Evolutionary conservation across 495 filamentous ascomycete genomes (phyloP).

Genomic region (Podospora fimiseda): DNA sequence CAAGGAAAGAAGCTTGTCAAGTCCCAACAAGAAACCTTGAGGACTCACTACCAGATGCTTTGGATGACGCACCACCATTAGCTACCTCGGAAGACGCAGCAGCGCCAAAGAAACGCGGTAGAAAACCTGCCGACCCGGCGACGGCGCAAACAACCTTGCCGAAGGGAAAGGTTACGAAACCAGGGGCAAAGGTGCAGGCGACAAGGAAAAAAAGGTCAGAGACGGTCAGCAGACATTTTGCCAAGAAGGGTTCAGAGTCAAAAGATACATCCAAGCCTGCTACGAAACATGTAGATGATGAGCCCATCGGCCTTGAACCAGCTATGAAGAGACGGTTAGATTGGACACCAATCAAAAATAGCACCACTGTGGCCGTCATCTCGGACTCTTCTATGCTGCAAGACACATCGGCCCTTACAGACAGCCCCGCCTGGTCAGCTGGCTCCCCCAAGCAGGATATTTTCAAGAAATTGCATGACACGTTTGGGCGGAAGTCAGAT

Average conservation of each 20-base stretch:
- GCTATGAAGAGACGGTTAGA: slow-evolving; percentile 45
- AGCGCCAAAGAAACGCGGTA: slow-evolving; percentile 5
- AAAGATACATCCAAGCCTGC: slow-evolving; percentile 2
- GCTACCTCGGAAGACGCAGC: background rate
- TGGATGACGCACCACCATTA: background rate
- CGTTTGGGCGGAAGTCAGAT: slow-evolving; percentile 24
- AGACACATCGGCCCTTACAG: slow-evolving; percentile 21
- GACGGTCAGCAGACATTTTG: slow-evolving; percentile 34
- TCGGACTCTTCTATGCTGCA: slow-evolving; percentile 24
- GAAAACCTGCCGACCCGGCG: slow-evolving; percentile 9
- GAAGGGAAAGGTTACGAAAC: slow-evolving; percentile 31
- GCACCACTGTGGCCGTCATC: slow-evolving; percentile 4
- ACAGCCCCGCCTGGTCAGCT: background rate
- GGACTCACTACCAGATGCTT: background rate
- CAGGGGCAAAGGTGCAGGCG: slow-evolving; percentile 23
- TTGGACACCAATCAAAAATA: slow-evolving; percentile 54
- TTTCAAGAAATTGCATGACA: slow-evolving; percentile 31
- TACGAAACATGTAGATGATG: slow-evolving; percentile 10
- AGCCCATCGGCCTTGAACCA: slow-evolving; percentile 32
- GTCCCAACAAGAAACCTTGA: background rate
- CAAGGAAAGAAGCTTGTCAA: background rate
- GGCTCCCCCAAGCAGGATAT: slow-evolving; percentile 13
- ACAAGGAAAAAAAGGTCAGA: slow-evolving; percentile 21
- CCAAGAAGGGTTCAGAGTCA: slow-evolving; percentile 10
- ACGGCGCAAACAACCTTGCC: slow-evolving; percentile 26